These are phyloP conservation scores for Trametes versicolor DNA, from an alignment of 1,284 basidiomycete genomes.

Conservation along the genomic window DNA sequence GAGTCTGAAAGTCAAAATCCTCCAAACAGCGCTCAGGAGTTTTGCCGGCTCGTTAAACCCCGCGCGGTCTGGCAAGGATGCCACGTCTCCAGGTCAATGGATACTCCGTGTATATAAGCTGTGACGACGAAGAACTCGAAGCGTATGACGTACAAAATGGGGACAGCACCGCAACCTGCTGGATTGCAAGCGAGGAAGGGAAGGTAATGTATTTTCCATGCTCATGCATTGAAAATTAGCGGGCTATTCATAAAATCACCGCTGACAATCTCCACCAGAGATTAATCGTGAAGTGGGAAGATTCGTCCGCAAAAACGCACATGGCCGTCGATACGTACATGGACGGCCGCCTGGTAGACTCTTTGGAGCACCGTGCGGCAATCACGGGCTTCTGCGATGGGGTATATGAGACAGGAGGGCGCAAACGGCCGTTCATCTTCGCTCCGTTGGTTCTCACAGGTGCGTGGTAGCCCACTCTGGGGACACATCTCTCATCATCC, in stretches of 20 bases:
- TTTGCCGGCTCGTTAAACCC: too few relatives aligned
- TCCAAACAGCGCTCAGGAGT: too few relatives aligned
- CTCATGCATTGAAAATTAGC: neutral
- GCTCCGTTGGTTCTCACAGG: conserved; percentile 8
- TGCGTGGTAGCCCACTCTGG: neutral
- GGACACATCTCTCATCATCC: neutral
- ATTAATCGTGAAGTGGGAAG: neutral
- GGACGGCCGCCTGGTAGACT: neutral
- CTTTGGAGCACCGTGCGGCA: neutral
- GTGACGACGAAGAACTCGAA: conserved; percentile 16
- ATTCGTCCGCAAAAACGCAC: neutral
- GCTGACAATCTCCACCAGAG: neutral
- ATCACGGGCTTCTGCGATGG: neutral
- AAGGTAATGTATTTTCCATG: conserved; percentile 10
- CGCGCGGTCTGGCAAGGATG: neutral
- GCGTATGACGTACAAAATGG: conserved; percentile 7
- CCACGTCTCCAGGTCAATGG: conserved; percentile 8
- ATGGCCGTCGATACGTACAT: neutral
- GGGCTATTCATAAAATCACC: neutral
- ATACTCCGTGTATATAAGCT: conserved; percentile 11
- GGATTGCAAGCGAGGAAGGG: conserved; percentile 25
- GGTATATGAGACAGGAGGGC: neutral
- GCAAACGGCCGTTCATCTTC: neutral
- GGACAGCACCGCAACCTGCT: conserved; percentile 15
- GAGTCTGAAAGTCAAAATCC: too few relatives aligned